Base-by-base conservation (phyloP, 306 rosid species). In the Vicia sativa region DNA sequence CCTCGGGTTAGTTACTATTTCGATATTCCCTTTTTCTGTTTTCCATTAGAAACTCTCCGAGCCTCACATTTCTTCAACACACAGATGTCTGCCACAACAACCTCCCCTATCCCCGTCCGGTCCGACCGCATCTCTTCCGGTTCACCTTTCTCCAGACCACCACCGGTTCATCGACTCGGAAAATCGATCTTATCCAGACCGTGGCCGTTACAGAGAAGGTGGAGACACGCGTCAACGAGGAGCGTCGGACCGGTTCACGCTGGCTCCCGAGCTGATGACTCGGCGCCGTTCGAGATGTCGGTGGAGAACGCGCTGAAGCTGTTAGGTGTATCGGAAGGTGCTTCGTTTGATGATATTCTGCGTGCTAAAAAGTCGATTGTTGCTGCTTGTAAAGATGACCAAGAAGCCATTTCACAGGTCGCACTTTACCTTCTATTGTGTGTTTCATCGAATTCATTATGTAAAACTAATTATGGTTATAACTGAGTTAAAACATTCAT, bases 251-350 rank as follows among this genome's bases (percentile, higher is more conserved):
- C 68, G 66, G 84, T 89, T 68, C 89, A 74, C 18, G 97, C 99
- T 6, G 76, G 89, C 23, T 86, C 96, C 2, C 61, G 96, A 66
- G 97, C 92, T 11, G 95, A 90, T 60, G 97, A 88, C 88, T 83
- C 95, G 13, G 83, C 79, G 25, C 92, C 97, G 76, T 88, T 73
- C 68, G 96, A 90, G 85, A 93, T 90, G 96, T 88, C 99, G 7
- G 84, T 93, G 10, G 99, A 93, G 69, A 93, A 65, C 82, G 97
- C 97, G 34, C 86, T 88, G 52, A 85, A 90, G 82, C 86, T 93
- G 26, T 84, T 93, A 35, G 97, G 99, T n/a, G 99, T 93, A 48
- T 78, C 97, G 11, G 99, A 93, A 41, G 90, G 87, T 3, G 99
- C 91, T 68, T 83, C 97, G 42, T 90, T 93, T 64, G 95, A 90